Conservation (phyloP, 1,284 basidiomycete genomes). For the Neonothopanus nambi region DNA sequence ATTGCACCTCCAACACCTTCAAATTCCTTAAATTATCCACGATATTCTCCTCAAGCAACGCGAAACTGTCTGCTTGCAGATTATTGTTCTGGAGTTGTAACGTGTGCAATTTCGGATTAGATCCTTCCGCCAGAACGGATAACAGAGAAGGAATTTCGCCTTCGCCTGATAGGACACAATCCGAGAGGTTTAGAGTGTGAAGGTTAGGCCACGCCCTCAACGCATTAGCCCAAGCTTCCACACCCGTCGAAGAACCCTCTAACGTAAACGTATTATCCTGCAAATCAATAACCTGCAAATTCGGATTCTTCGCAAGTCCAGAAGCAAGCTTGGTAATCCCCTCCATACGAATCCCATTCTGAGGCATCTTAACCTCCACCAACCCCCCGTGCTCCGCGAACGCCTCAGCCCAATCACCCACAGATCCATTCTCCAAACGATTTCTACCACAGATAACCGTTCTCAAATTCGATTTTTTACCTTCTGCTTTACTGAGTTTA, state of each 20-base stretch:
- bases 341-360: conserved; percentile 96
- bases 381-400: conserved; percentile 85
- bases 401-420: conserved; percentile 83
- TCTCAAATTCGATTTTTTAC: conserved; percentile 71
- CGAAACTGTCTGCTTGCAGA: conserved; percentile 71
- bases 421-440: conserved; percentile 90
- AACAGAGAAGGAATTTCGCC: conserved; percentile 68
- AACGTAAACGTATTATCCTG: conserved; percentile 95
- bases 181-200: conserved; percentile 84
- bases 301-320: conserved; percentile 72
- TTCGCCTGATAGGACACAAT: conserved; percentile 83
- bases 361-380: conserved; percentile 88
- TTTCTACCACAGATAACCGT: conserved; percentile 94
- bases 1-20: conserved; percentile 79
- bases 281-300: conserved; percentile 82
- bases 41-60: conserved; percentile 69
- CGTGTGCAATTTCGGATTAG: conserved; percentile 72
- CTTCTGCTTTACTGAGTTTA: conserved; percentile 63
- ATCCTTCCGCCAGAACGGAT: conserved; percentile 67
- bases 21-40: conserved; percentile 57
- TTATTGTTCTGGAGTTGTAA: conserved; percentile 92
- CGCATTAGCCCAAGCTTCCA: conserved; percentile 73
- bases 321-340: conserved; percentile 83
- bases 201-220: conserved; percentile 75
- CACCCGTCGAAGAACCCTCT: conserved; percentile 48